phyloP scores from a whole-genome alignment of 2,329 filamentous ascomycete genomes.

The Zasmidium cellare region DNA sequence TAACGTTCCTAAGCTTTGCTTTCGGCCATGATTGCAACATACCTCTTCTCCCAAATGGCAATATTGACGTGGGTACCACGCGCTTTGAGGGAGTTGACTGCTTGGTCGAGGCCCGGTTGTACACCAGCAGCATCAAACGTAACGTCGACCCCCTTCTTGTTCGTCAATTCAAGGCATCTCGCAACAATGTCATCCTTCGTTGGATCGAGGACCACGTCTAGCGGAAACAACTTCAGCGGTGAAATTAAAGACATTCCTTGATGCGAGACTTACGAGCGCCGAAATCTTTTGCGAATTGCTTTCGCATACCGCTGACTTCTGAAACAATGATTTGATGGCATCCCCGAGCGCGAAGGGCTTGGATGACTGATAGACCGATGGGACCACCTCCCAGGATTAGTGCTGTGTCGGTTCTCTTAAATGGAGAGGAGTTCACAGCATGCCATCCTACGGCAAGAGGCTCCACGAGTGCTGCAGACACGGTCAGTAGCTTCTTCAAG shows the following conservation, averaged over 20 bases:
- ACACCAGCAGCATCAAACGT: constrained; percentile 57
- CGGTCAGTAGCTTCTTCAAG: background rate
- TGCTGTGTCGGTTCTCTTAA: constrained; percentile 47
- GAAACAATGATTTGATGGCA: constrained; percentile 55
- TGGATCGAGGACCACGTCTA: constrained; percentile 52
- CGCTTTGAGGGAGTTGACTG: constrained; percentile 50
- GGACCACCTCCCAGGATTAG: constrained; percentile 56
- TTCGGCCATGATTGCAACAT: background rate
- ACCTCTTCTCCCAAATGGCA: constrained; percentile 56
- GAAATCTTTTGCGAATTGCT: constrained; percentile 52
- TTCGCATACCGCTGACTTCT: constrained; percentile 50
- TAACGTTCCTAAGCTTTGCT: background rate
- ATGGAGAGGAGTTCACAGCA: constrained; percentile 53
- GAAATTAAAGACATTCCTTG: background rate
- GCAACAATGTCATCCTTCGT: constrained; percentile 49
- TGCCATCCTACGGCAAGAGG: constrained; percentile 59
- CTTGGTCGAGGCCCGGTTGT: constrained; percentile 51
- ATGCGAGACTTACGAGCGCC: constrained; percentile 40
- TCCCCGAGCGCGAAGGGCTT: constrained; percentile 45
- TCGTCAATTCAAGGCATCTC: constrained; percentile 45
- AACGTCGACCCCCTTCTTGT: constrained; percentile 50
- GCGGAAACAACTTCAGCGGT: constrained; percentile 4
- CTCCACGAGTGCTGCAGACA: constrained; percentile 50
- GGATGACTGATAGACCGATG: constrained; percentile 54
- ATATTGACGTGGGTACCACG: constrained; percentile 56